A percentile compares a stretch with the other conserved stretches of the same genome.
Conservation (phyloP, 2,329 filamentous ascomycete genomes). For the Coniochaeta ligniaria region DNA sequence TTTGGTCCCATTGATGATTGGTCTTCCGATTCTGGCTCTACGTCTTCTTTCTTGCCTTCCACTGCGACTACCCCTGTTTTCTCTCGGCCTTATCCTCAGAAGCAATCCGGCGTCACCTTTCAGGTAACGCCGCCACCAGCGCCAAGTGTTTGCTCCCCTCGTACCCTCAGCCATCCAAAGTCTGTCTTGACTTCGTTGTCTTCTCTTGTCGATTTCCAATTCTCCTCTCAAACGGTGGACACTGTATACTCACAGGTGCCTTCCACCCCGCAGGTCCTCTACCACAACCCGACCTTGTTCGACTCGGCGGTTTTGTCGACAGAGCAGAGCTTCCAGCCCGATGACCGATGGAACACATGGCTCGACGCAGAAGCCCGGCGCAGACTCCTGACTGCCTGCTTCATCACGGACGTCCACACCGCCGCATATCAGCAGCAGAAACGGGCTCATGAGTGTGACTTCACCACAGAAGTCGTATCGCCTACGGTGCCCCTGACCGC, state of each 20-base stretch:
- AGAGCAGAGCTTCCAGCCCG: constrained; percentile 9
- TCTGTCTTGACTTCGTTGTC: not conserved
- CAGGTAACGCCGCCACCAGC: too few relatives aligned
- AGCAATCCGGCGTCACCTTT: too few relatives aligned
- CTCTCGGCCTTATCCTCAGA: constrained; percentile 3
- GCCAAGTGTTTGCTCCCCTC: not conserved
- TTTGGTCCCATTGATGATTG: constrained; percentile 21
- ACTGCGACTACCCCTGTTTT: constrained; percentile 8
- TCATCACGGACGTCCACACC: constrained; percentile 49
- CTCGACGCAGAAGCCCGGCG: constrained; percentile 42
- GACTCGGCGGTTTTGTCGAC: constrained; percentile 11
- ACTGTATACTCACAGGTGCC: constrained; percentile 21
- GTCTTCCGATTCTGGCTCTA: constrained; percentile 18
- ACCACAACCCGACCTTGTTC: constrained; percentile 15
- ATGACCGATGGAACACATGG: constrained; percentile 42
- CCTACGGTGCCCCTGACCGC: constrained; percentile 39
- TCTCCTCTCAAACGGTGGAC: constrained; percentile 5
- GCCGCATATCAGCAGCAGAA: constrained; percentile 47
- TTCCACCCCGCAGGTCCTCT: constrained; percentile 17
- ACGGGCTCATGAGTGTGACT: constrained; percentile 28
- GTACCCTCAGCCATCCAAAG: not conserved
- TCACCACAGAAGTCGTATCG: constrained; percentile 21
- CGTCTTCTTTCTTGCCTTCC: constrained; percentile 9
- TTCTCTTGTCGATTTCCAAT: not conserved
- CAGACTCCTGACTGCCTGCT: constrained; percentile 48